Percentiles rank a stretch among this genome's conserved stretches.
These are phyloP conservation scores for Plenodomus tracheiphilus DNA, from an alignment of 2,329 filamentous ascomycete genomes.

Conservation along the genomic window DNA sequence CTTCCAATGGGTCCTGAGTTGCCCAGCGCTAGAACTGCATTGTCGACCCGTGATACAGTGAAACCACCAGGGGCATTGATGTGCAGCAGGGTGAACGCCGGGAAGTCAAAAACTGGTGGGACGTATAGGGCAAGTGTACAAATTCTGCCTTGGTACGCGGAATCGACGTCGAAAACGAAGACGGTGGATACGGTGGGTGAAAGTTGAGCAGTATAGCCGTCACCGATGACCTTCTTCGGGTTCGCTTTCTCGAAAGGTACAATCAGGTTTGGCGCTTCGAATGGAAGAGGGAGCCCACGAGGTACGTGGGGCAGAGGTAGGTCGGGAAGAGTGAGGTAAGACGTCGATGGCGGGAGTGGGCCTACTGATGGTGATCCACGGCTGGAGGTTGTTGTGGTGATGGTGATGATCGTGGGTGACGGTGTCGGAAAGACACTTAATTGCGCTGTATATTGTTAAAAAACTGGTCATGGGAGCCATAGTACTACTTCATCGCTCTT, in stretches of 20 bases:
- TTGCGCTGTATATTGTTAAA: slow-evolving; percentile 11
- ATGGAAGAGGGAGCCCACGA: slow-evolving; percentile 35
- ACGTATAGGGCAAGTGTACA: slow-evolving; percentile 55
- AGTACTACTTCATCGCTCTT: slow-evolving; percentile 9
- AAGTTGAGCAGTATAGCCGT: slow-evolving; percentile 46
- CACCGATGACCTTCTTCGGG: slow-evolving; percentile 47
- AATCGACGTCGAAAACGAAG: slow-evolving; percentile 54
- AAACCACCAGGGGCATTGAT: slow-evolving; percentile 41
- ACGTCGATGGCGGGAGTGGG: slow-evolving; percentile 1
- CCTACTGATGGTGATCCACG: not conserved
- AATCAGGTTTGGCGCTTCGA: slow-evolving; percentile 45
- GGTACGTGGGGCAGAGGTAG: slow-evolving; percentile 9
- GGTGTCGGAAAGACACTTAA: slow-evolving; percentile 17
- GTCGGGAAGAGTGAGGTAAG: slow-evolving; percentile 1
- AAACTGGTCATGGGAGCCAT: not conserved
- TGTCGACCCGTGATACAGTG: slow-evolving; percentile 27
- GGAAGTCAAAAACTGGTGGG: slow-evolving; percentile 40
- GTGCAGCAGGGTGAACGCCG: slow-evolving; percentile 41
- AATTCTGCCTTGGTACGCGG: slow-evolving; percentile 44
- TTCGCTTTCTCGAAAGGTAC: slow-evolving; percentile 41
- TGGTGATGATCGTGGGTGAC: slow-evolving; percentile 11
- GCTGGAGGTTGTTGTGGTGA: not conserved
- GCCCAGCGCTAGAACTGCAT: slow-evolving; percentile 7
- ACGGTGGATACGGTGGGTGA: slow-evolving; percentile 44
- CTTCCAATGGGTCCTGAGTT: slow-evolving; percentile 13